Conservation (phyloP, 305 asterid species). For the Caryopteris hybrid region DNA sequence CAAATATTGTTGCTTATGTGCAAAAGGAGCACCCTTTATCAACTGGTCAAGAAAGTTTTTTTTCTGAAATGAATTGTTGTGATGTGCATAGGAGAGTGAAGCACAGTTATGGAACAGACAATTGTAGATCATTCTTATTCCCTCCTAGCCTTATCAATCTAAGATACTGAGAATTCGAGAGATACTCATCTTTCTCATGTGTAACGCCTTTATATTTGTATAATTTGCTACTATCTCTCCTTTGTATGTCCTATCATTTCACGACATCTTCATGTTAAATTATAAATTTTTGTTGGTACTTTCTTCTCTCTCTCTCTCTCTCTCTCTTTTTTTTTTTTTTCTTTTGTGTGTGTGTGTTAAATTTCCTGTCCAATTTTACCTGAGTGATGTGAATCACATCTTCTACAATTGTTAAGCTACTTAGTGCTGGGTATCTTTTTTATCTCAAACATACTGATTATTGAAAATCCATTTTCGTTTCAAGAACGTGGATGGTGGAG, state of each 20-base stretch:
- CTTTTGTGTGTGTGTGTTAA: no score
- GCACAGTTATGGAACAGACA: constrained; percentile 12
- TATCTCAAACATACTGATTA: constrained; percentile 1
- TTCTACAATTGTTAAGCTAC: background rate
- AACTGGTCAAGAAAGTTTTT: background rate
- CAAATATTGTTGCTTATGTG: background rate
- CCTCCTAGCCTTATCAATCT: background rate
- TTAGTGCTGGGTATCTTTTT: background rate
- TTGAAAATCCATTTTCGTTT: constrained; percentile 9
- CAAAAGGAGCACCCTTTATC: background rate
- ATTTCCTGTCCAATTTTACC: background rate
- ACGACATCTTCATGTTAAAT: background rate
- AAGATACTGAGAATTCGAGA: background rate
- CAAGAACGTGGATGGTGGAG: constrained; percentile 79
- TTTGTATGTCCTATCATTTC: background rate
- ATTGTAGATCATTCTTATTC: background rate
- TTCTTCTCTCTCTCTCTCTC: no score
- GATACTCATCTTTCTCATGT: background rate
- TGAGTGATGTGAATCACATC: background rate
- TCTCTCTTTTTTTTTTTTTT: no score
- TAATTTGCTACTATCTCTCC: background rate
- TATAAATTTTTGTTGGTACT: no score
- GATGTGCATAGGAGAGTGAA: background rate
- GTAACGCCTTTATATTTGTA: background rate
- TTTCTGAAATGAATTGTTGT: background rate